Percentiles rank a stretch among this genome's conserved stretches.
These are phyloP conservation scores for Colletotrichum falcatum DNA, from an alignment of 2,329 filamentous ascomycete genomes.

Conservation along the genomic window DNA sequence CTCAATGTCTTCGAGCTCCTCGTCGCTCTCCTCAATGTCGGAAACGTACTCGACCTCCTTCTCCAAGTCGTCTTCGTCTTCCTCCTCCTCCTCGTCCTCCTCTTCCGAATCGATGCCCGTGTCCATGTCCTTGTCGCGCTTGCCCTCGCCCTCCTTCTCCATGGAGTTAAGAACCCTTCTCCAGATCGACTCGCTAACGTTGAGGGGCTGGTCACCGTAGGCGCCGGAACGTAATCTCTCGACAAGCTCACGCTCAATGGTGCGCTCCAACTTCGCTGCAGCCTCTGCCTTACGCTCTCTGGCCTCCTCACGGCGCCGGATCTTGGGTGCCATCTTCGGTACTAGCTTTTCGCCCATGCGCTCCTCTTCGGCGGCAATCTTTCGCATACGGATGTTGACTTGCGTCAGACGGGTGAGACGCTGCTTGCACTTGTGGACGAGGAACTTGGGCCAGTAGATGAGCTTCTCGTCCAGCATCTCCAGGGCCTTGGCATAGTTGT, in stretches of 20 bases:
- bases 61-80: conserved; percentile 74
- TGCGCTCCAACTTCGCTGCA: conserved; percentile 92
- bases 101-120: conserved; percentile 86
- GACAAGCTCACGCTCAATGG: conserved; percentile 94
- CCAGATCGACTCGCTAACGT: conserved; percentile 96
- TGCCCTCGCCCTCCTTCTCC: conserved; percentile 86
- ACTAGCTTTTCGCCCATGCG: conserved; percentile 89
- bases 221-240: conserved; percentile 91
- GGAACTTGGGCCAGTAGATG: conserved; percentile 95
- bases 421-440: conserved; percentile 96
- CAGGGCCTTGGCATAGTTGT: conserved; percentile 91
- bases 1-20: conserved; percentile 79
- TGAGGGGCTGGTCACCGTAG: conserved; percentile 93
- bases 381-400: conserved; percentile 84
- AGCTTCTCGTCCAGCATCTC: conserved; percentile 87
- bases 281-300: conserved; percentile 82
- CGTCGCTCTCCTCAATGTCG: conserved; percentile 86
- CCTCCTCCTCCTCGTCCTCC: conserved; percentile 73
- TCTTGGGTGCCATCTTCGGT: conserved; percentile 90
- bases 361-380: conserved; percentile 89
- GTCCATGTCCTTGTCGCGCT: conserved; percentile 88
- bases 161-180: conserved; percentile 94
- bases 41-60: conserved; percentile 92
- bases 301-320: conserved; percentile 79
- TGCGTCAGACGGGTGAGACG: conserved; percentile 91